These are phyloP conservation scores for Aspergillus quadricinctus DNA, from an alignment of 2,329 filamentous ascomycete species.

Conservation along the genomic window DNA sequence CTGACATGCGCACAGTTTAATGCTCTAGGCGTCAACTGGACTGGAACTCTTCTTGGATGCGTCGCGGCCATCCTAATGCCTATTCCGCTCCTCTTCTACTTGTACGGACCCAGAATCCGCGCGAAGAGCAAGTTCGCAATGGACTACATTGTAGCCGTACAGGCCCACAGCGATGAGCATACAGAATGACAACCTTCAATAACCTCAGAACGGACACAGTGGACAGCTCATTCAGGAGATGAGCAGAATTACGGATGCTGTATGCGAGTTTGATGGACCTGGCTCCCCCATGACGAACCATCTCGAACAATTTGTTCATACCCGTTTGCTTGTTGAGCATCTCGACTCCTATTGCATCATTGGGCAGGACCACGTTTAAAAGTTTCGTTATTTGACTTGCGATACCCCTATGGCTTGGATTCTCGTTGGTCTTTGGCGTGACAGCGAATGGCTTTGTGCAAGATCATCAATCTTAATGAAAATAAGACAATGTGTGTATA, in stretches of 20 bases:
- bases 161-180: constrained; percentile 10
- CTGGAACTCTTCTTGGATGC: constrained; percentile 27
- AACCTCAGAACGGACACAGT: not conserved
- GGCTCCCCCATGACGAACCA: not conserved
- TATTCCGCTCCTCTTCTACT: constrained; percentile 32
- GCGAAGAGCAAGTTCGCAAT: constrained; percentile 34
- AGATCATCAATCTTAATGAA: not conserved
- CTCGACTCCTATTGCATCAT: not conserved
- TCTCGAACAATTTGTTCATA: not conserved
- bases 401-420: not conserved
- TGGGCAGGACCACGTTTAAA: not conserved
- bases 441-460: not conserved
- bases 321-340: not conserved
- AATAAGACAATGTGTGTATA: not conserved
- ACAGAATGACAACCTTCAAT: not conserved
- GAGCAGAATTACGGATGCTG: not conserved
- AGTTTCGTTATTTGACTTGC: not conserved
- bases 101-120: constrained; percentile 31
- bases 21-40: constrained; percentile 29
- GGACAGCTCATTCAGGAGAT: not conserved
- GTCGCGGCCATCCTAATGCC: constrained; percentile 28
- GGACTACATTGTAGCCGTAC: constrained; percentile 16
- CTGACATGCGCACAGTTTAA: constrained; percentile 37
- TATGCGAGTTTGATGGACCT: not conserved
- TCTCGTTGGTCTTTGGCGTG: not conserved